Conservation (phyloP, 2,329 filamentous ascomycete species). For the Elsinoe batatas region DNA sequence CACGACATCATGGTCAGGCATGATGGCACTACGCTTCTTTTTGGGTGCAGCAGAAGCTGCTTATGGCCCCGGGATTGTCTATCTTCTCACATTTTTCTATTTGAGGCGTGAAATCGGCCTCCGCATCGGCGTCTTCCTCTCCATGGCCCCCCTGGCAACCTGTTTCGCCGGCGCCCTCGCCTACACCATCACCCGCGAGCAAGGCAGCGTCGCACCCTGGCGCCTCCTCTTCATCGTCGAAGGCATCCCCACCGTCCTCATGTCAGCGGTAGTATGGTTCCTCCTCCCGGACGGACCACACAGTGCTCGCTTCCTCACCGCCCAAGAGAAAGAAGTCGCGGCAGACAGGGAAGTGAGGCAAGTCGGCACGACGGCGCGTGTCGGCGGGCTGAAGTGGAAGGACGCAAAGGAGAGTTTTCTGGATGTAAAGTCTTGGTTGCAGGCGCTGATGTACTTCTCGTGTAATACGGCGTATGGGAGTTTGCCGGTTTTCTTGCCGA, state of each 20-base stretch:
- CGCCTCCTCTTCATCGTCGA: conserved; percentile 53
- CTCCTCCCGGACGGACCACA: conserved; percentile 43
- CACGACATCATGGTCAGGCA: conserved; percentile 31
- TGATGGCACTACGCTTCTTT: conserved; percentile 40
- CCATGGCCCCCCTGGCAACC: conserved; percentile 59
- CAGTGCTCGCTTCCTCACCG: conserved; percentile 43
- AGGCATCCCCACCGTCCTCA: conserved; percentile 49
- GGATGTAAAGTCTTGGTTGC: conserved; percentile 24
- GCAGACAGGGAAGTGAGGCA: conserved; percentile 44
- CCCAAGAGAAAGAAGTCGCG: conserved; percentile 50
- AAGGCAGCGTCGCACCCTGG: conserved; percentile 51
- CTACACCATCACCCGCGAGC: conserved; percentile 54
- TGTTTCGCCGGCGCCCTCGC: conserved; percentile 62
- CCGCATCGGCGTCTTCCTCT: conserved; percentile 45
- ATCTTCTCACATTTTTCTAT: conserved; percentile 50
- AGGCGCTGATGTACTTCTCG: conserved; percentile 46
- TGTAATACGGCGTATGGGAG: conserved; percentile 56
- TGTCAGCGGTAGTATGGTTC: conserved; percentile 47
- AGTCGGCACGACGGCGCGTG: conserved; percentile 36
- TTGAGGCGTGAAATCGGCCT: conserved; percentile 47
- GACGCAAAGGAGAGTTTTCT: conserved; percentile 41
- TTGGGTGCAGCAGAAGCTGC: conserved; percentile 47
- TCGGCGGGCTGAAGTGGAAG: conserved; percentile 33
- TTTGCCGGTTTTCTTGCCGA: conserved; percentile 35
- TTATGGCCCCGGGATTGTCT: conserved; percentile 37